Evolutionary conservation across 495 filamentous ascomycete genomes (phyloP).

Genomic region (Neurospora sp.): DNA sequence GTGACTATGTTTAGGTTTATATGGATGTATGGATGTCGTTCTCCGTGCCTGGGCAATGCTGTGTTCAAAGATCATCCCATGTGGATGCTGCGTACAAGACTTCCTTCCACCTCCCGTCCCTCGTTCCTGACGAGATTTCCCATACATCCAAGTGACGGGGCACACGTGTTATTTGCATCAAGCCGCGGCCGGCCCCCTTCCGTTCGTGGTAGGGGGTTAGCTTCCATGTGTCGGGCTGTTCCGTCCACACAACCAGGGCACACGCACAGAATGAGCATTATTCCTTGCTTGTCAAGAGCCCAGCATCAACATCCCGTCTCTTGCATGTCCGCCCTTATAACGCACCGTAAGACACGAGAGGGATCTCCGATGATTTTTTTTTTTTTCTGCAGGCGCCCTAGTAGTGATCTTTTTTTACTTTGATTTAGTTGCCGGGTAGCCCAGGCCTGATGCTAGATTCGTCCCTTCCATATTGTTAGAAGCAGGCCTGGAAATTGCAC

Average conservation of each 20-base stretch:
- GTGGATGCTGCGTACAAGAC: background rate
- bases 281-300: background rate
- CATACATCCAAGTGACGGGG: background rate
- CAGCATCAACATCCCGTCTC: background rate
- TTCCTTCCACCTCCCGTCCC: background rate
- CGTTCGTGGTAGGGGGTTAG: background rate
- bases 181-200: background rate
- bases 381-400: background rate
- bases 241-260: background rate
- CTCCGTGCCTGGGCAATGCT: background rate
- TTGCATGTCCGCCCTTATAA: background rate
- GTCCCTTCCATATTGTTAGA: background rate
- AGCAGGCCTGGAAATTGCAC: conserved; percentile 20
- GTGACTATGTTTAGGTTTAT: background rate
- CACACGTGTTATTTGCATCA: background rate
- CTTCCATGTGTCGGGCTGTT: background rate
- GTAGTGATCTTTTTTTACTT: background rate
- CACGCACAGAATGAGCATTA: background rate
- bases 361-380: background rate
- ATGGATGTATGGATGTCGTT: background rate
- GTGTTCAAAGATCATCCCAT: background rate
- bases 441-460: background rate
- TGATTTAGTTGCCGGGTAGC: background rate
- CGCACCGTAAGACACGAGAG: background rate
- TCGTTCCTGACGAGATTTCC: background rate